Evolutionary conservation across 139 green algal species (phyloP).

Genomic region (Coccomyxa sp.): DNA sequence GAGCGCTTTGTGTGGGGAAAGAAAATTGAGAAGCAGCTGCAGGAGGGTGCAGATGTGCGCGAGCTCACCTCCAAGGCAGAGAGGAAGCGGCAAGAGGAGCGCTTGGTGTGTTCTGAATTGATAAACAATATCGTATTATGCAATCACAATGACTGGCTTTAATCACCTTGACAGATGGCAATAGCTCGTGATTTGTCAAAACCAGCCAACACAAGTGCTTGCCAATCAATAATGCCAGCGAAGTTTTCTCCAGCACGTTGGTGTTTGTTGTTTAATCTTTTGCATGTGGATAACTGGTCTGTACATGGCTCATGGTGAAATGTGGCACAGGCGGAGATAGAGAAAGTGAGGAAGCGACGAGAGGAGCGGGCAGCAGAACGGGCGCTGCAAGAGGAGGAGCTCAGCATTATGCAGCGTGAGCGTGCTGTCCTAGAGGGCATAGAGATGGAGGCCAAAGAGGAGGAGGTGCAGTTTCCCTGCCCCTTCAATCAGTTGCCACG

Average conservation of each 20-base stretch:
- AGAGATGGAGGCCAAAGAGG: conserved; percentile 80
- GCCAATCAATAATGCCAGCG: neutral
- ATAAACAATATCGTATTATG: too few species aligned
- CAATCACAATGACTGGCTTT: neutral
- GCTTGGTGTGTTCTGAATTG: conserved; percentile 28
- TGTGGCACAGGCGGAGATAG: conserved; percentile 67
- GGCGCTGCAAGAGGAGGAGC: conserved; percentile 77
- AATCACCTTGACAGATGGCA: neutral
- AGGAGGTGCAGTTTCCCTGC: conserved; percentile 22
- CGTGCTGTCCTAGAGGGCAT: conserved; percentile 62
- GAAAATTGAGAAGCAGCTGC: conserved; percentile 86
- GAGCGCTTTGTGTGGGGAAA: conserved; percentile 90
- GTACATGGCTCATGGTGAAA: neutral
- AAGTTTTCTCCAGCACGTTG: neutral
- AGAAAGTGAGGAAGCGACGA: conserved; percentile 85
- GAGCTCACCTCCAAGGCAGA: conserved; percentile 65
- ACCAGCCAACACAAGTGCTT: neutral
- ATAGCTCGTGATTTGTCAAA: neutral
- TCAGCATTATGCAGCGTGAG: conserved; percentile 72
- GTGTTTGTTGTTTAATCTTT: neutral
- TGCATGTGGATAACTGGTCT: neutral
- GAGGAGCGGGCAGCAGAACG: conserved; percentile 79
- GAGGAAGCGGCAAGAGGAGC: conserved; percentile 42
- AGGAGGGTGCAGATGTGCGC: conserved; percentile 41
- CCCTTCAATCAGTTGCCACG: neutral